Percentiles rank a stretch among this genome's conserved stretches.
Evolutionary conservation across 208 protist genomes (phyloP).

Genomic region (Strigomonas culicis): DNA sequence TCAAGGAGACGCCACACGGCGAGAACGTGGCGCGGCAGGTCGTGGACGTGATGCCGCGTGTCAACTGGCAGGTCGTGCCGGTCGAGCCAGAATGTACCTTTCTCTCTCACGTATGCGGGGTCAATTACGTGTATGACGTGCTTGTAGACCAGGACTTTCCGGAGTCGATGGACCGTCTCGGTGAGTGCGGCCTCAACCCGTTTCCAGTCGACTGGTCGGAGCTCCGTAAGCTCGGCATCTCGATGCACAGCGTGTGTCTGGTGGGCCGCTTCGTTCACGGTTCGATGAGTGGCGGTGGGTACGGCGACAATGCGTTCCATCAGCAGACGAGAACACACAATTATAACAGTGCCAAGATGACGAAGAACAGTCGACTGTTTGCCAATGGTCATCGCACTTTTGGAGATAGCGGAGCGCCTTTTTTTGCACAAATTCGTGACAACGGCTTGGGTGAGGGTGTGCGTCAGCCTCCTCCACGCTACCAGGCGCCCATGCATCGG

Average conservation of each 20-base stretch:
- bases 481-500: constrained; percentile 75
- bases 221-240: constrained; percentile 77
- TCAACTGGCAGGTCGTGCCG: constrained; percentile 69
- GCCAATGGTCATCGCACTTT: constrained; percentile 48
- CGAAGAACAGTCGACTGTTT: constrained; percentile 64
- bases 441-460: constrained; percentile 63
- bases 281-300: constrained; percentile 76
- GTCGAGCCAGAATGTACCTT: constrained; percentile 69
- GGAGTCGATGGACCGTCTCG: constrained; percentile 71
- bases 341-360: constrained; percentile 59
- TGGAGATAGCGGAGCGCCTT: constrained; percentile 52
- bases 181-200: constrained; percentile 80
- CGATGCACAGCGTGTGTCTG: constrained; percentile 81
- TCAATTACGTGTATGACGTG: constrained; percentile 78
- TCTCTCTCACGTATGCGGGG: constrained; percentile 71
- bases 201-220: constrained; percentile 89
- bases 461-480: constrained; percentile 69
- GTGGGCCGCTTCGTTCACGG: constrained; percentile 71
- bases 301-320: constrained; percentile 54
- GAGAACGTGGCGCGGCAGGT: constrained; percentile 45
- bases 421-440: constrained; percentile 67
- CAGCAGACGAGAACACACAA: constrained; percentile 33
- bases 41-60: constrained; percentile 36
- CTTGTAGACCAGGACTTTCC: constrained; percentile 88
- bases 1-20: constrained; percentile 57